phyloP scores from a whole-genome alignment of 139 green algal genomes.

The Chlorella vulgaris region DNA sequence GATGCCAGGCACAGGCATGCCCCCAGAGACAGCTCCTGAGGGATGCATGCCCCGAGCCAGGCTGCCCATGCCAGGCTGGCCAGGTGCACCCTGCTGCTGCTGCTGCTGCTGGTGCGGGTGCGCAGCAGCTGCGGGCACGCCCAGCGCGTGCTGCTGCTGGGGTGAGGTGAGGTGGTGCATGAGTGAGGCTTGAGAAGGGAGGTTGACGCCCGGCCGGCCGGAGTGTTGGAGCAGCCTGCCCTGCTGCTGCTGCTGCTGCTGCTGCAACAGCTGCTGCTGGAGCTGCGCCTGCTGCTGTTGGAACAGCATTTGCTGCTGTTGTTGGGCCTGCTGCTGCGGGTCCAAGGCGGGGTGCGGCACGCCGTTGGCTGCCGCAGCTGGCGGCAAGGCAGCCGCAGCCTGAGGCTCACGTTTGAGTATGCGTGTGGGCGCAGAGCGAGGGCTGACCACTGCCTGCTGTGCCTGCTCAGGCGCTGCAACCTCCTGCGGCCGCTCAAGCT shows the following conservation, averaged over 20 bases:
- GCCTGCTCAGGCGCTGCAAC: background rate
- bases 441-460: background rate
- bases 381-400: background rate
- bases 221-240: background rate
- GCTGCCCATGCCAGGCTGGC: too few species aligned
- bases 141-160: conserved; percentile 14
- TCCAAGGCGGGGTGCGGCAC: background rate
- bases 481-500: background rate
- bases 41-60: too few species aligned
- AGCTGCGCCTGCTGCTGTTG: background rate
- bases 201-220: background rate
- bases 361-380: background rate
- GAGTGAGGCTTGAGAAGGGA: conserved; percentile 8
- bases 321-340: background rate
- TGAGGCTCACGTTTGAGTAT: conserved; percentile 12
- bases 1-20: too few species aligned
- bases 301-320: background rate
- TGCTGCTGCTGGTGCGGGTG: background rate
- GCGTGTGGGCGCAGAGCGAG: background rate
- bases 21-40: too few species aligned
- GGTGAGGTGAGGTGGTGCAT: conserved; percentile 23
- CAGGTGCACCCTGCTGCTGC: too few species aligned
- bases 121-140: background rate
- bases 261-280: too few species aligned
- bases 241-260: background rate